Conservation (phyloP, 352 stramenopile genomes). For the Salisapilia sapeloensis region DNA sequence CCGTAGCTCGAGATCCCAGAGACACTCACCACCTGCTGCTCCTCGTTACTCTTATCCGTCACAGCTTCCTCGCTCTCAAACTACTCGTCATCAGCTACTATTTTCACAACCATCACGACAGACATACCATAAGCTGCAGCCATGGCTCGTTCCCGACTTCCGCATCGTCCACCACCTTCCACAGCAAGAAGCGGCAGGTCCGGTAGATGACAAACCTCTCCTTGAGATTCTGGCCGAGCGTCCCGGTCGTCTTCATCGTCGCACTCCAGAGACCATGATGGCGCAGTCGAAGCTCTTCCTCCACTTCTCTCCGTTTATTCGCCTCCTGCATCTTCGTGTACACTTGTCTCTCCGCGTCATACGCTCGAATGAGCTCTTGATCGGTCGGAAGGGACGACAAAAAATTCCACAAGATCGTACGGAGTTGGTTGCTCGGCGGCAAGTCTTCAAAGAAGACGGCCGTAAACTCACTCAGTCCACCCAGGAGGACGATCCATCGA, state of each 20-base stretch:
- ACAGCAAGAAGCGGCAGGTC: conserved; percentile 58
- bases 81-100: conserved; percentile 8
- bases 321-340: conserved; percentile 30
- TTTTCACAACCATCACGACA: conserved; percentile 1
- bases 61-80: conserved; percentile 50
- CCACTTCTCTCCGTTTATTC: conserved; percentile 27
- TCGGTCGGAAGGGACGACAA: conserved; percentile 65
- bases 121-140: conserved; percentile 43
- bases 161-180: conserved; percentile 62
- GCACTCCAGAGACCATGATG: conserved; percentile 60
- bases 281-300: conserved; percentile 23
- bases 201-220: conserved; percentile 48
- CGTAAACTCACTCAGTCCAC: conserved; percentile 60
- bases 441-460: conserved; percentile 62
- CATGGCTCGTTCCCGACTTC: conserved; percentile 26
- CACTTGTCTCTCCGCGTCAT: conserved; percentile 39
- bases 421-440: conserved; percentile 56
- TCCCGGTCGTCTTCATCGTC: conserved; percentile 32
- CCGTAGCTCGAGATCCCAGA: conserved; percentile 26
- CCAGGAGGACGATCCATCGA: conserved; percentile 55
- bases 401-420: conserved; percentile 70
- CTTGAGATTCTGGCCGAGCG: conserved; percentile 51
- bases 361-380: conserved; percentile 61
- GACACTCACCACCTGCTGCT: conserved; percentile 40
- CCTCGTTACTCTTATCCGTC: conserved; percentile 39